A percentile compares a stretch with the other conserved stretches of the same genome.
phyloP scores from a whole-genome alignment of 2,329 filamentous ascomycete genomes.

The Pseudogymnoascus sp. region DNA sequence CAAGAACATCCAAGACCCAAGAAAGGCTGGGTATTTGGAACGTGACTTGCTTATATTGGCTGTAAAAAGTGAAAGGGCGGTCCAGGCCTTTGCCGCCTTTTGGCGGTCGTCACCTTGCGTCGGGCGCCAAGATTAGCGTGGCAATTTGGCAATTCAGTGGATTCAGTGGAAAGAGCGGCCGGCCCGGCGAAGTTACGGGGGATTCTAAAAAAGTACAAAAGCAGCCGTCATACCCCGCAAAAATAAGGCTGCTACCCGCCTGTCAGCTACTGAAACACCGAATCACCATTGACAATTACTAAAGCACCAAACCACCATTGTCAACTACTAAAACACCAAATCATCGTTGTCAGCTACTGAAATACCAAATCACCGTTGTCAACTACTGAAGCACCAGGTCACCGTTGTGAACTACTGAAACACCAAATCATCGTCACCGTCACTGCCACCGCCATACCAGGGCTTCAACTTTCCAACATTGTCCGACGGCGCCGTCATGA shows the following conservation, averaged over 20 bases:
- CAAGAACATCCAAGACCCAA: background rate
- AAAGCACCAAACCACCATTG: no score
- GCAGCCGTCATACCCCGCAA: slow-evolving; percentile 4
- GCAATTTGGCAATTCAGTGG: background rate
- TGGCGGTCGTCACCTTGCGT: background rate
- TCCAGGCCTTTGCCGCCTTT: background rate
- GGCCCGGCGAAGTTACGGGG: background rate
- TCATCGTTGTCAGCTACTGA: no score
- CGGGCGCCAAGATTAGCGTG: background rate
- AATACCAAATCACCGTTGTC: no score
- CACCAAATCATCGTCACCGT: background rate
- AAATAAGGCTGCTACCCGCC: slow-evolving; percentile 4
- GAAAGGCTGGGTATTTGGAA: background rate
- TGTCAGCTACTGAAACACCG: background rate
- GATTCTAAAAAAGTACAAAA: background rate
- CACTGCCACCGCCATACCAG: background rate
- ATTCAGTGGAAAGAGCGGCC: background rate
- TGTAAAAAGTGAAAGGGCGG: no score
- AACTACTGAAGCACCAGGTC: no score
- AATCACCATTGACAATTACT: background rate
- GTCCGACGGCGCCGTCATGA: background rate
- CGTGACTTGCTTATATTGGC: background rate
- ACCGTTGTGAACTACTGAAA: background rate
- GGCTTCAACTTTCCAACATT: background rate
- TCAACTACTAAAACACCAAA: no score